phyloP scores from a whole-genome alignment of 23 red algal species.

The Gracilaria caudata region DNA sequence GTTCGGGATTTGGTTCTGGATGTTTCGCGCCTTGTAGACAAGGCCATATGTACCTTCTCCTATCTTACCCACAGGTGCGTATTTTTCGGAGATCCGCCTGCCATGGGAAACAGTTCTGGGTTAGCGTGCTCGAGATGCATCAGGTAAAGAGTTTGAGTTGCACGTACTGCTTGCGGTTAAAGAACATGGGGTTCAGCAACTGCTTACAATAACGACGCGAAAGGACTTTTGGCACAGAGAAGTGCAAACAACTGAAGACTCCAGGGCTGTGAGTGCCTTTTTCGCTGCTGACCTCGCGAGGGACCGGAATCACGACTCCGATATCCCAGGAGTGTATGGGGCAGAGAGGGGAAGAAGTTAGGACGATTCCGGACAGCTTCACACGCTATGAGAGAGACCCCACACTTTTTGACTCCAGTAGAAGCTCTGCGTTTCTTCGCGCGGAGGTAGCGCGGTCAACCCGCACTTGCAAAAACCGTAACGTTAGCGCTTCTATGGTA shows the following conservation, averaged over 20 bases:
- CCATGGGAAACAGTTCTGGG: not conserved
- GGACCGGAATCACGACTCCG: too few species aligned
- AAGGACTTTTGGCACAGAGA: not conserved
- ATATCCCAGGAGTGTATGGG: too few species aligned
- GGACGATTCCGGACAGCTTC: too few species aligned
- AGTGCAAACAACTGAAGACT: not conserved
- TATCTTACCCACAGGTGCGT: constrained; percentile 84
- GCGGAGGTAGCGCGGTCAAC: too few species aligned
- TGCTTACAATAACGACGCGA: not conserved
- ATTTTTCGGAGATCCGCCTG: constrained; percentile 78
- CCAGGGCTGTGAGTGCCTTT: too few species aligned
- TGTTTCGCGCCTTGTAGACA: constrained; percentile 88
- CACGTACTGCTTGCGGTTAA: constrained; percentile 33
- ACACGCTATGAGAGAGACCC: too few species aligned
- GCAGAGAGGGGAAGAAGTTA: too few species aligned
- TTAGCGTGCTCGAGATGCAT: not conserved
- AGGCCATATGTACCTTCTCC: constrained; percentile 92
- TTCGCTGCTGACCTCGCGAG: too few species aligned
- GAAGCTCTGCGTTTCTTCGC: too few species aligned
- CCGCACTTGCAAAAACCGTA: too few species aligned
- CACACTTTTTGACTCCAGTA: too few species aligned
- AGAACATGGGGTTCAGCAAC: not conserved
- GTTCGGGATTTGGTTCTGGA: constrained; percentile 40
- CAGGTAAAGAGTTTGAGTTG: not conserved
- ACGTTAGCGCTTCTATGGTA: too few species aligned